Evolutionary conservation across 805 yeast genomes (phyloP), one percentile per base, ranked within the genome.

Genomic region (Schizosaccharomyces octosporus): DNA sequence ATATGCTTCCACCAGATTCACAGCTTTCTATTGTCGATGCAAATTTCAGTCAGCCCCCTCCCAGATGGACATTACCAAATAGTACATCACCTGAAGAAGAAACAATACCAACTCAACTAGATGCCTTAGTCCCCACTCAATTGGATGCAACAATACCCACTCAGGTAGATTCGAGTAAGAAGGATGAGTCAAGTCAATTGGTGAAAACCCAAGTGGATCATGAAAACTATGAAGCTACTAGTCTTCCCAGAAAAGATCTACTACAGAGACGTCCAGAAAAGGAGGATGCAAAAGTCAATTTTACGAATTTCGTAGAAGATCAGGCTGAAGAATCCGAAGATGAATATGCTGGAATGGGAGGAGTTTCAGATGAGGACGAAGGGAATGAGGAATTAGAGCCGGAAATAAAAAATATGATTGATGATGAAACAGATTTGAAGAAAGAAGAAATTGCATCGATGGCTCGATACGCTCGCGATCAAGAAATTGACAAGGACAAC

Each of bases 291-390:
- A 24, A n/a, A 15, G 21, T n/a, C 27, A 9, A 9, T 45, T 45
- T 36, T 4, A 36, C 51, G 17, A n/a, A 24, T 32, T 43, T 59
- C 7, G 21, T 85, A 69, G 90, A 86, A 66, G 82, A 84, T 59
- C 93, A 85, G 73, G 95, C 95, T 55, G 88, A 80, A 66, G 95
- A 86, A 72, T 84, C 93, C 45, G 94, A 86, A 63, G 95, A 86
- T 74, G 95, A 86, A 73, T 86, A 87, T 85, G 78, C 78, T 60
- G 94, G 93, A 3, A 66, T 64, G n/a, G 62, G 61, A 5, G 63
- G 60, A 15, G 48, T 19, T 13, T 42, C 71, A 2, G 70, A 67
- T 42, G 63, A 63, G 21, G 65, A 60, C 21, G 51, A 58, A n/a
- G 61, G 59, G 24, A 55, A 31, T 6, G 45, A 51, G 45, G 24